Evolutionary conservation across 208 protist genomes (phyloP), one percentile per base, ranked within the genome.

Genomic region (Tritrichomonas musculus): DNA sequence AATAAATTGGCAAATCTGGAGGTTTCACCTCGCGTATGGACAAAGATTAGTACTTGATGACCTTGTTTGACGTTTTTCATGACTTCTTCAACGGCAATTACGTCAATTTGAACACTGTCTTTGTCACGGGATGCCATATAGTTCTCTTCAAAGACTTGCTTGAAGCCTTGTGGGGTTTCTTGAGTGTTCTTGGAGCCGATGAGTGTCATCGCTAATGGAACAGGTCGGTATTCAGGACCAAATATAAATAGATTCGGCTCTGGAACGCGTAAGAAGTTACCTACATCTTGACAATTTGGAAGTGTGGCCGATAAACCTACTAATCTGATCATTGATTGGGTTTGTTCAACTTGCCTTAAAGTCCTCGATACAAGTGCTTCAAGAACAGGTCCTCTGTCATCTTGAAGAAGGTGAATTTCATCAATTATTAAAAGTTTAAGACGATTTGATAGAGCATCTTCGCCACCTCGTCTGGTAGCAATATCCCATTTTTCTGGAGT

Each of bases 401-500:
- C 99, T 95, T 99, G 99, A 64, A 99, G 96, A 30, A 99, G 95
- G 95, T 99, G 99, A 93, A 99, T 97, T 95, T 99, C 98, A 94
- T 99, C 98, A 92, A 99, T 97, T 93, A 99, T 98, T n/a, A 99
- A 93, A 49, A 99, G 95, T 93, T 96, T 96, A 50, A 98, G 95
- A 93, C 96, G 93, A 9, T 95, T 95, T 0, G 96, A 94, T 47
- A 96, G 93, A 44, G 57, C 36, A 33, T 47, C n/a, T 92, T 98
- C 97, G 88, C 96, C 96, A 3, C 93, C 94, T 94, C 99, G 99
- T 93, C 99, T 96, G 30, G 98, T 99, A 50, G 99, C 97, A 72
- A 99, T 97, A 94, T 99, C 99, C 98, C 98, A 99, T 96, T 99
- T 99, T 95, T 99, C 99, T 27, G 99, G 99, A 27, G 99, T 99